Base-by-base conservation (phyloP, 495 filamentous ascomycete species). In the Talaromyces proteolyticus region DNA sequence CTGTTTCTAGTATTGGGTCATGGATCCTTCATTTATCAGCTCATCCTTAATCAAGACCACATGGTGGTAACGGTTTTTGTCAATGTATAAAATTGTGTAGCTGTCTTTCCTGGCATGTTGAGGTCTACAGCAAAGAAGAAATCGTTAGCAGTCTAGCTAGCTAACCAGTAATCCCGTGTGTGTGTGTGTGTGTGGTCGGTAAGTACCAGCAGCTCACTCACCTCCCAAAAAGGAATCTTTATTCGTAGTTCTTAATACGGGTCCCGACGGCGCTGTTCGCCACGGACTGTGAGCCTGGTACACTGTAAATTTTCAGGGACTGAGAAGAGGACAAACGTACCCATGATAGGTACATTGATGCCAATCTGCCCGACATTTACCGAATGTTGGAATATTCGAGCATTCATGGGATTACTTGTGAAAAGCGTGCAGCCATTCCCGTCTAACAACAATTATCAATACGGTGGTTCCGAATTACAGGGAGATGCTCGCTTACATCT, bases 291-390 rank as follows among this genome's bases (percentile, higher is more conserved):
- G 12, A 45, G 20, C 6, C 11, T n/a, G n/a, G 26, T 12, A 12
- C 5, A 6, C 6, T 29, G 26, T 29, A 29, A 29, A 29, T 29
- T 29, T 29, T 12, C 26, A 12, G n/a, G n/a, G n/a, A n/a, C 3
- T 6, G 19, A 12, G 26, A 42, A 6, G 12, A 19, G 11, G 3
- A 2, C 1, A 10, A 18, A 24, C 42, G 24, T 57, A 63, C 60
- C 60, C 16, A 64, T 61, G 22, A 61, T 42, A 2, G 61, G 61
- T 19, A 64, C 61, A 42, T 64, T 64, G n/a, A 64, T 54, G 16
- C 61, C 61, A 21, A 64, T 64, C 42, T 64, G 58, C 14, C 55
- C 56, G 8, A 64, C 61, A 49, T 64, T 64, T 20, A 64, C 61
- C 6, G 29, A 29, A 4, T 56, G 53, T 29, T 61, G 61, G 26